These are phyloP conservation scores for Phytophthora podocarpi DNA, from an alignment of 352 stramenopile species.

Conservation along the genomic window DNA sequence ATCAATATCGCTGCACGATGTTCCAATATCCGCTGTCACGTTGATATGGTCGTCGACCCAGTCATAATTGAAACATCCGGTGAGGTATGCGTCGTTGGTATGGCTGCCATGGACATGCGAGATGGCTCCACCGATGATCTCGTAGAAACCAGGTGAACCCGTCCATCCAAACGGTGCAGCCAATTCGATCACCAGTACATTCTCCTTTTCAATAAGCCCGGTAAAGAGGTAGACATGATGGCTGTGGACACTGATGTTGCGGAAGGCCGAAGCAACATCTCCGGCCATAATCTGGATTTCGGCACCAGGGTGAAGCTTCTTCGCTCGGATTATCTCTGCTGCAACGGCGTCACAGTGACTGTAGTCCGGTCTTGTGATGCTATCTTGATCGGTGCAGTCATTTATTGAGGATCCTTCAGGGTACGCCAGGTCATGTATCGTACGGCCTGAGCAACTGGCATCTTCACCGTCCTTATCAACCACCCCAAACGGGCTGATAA, in stretches of 20 bases:
- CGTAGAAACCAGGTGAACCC: background rate
- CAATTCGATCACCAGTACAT: constrained; percentile 26
- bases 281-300: constrained; percentile 3
- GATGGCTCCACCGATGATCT: background rate
- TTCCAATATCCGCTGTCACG: background rate
- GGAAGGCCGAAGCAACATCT: constrained; percentile 14
- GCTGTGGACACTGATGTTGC: constrained; percentile 23
- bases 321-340: constrained; percentile 5
- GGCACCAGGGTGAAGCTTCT: background rate
- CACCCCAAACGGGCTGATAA: constrained; percentile 19
- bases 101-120: background rate
- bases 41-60: constrained; percentile 1
- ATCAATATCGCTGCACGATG: background rate
- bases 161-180: constrained; percentile 15
- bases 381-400: constrained; percentile 22
- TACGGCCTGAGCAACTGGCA: background rate
- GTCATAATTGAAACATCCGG: background rate
- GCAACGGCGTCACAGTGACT: constrained; percentile 18
- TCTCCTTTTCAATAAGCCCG: constrained; percentile 14
- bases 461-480: constrained; percentile 14
- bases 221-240: constrained; percentile 14
- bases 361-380: constrained; percentile 19
- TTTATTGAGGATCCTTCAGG: constrained; percentile 16
- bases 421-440: constrained; percentile 20
- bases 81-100: background rate